Evolutionary conservation across 495 filamentous ascomycete genomes (phyloP), one percentile per base, ranked within the genome.

Genomic region (Tuber melanosporum): DNA sequence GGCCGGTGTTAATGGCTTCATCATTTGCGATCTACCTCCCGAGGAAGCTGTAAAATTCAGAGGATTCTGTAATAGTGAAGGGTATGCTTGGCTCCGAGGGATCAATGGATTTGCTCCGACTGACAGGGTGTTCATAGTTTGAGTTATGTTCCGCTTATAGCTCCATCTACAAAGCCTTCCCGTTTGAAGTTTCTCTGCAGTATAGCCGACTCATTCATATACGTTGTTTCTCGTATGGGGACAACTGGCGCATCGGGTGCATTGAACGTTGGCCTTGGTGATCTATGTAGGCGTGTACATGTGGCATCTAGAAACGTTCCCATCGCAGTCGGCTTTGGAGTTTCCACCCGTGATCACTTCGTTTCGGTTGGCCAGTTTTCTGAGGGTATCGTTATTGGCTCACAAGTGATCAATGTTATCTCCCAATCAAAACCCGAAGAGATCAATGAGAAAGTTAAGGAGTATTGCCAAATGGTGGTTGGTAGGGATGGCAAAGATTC

Each of bases 171-270:
- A 1, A 95, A 94, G n/a, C 92, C 95, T 75, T 85, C 89, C 70
- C 93, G 95, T 75, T 95, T 98, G 93, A 94, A 94, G 85, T 86
- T 97, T 6, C 90, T 99, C 39, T 99, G 95, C 89, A 91, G 92
- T 85, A 96, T 99, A 72, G 95, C 96, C 80, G 95, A 98, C 85
- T 97, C 94, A 14, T 99, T 99, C 87, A 96, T 99, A 85, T 99
- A 99, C 84, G 95, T 99, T 75, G 96, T 98, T 36, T 98, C 95
- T 3, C 89, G 95, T 77, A 97, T 98, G 93, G 95, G 95, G 77
- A 94, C 98, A 47, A 99, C 95, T 3, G 95, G 95, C 79, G 95
- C 93, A 36, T 91, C 91, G 0, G 94, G 94, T 44, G 90, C 88
- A 43, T 87, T 99, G 77, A 97, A 92, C 84, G 85, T 88, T 62